Conservation (phyloP, 192 early-diverging fungal species). For the Jimgerdemannia flammicorona region DNA sequence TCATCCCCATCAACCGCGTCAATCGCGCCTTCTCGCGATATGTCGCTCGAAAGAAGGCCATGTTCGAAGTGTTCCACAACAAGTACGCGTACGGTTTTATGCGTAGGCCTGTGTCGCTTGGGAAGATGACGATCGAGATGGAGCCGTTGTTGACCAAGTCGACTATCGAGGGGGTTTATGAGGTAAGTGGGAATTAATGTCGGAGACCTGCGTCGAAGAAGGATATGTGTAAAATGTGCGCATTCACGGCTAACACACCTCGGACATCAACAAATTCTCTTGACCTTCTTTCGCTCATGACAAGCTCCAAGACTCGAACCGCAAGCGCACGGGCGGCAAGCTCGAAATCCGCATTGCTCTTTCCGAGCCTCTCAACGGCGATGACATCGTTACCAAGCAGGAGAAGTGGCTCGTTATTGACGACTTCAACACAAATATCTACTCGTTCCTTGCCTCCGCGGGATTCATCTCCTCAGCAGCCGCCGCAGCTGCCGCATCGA, state of each 20-base stretch:
- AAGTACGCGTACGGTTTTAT: constrained; percentile 49
- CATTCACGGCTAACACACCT: neutral
- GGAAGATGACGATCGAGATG: constrained; percentile 53
- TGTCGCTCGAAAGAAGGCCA: constrained; percentile 63
- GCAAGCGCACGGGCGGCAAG: constrained; percentile 62
- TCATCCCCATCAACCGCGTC: constrained; percentile 55
- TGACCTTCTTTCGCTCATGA: neutral
- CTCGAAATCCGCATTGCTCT: constrained; percentile 63
- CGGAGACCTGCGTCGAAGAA: too few species aligned
- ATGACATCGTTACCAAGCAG: constrained; percentile 52
- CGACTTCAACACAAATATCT: constrained; percentile 33
- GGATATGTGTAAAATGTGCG: too few species aligned
- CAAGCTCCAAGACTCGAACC: constrained; percentile 60
- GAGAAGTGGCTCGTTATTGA: constrained; percentile 69
- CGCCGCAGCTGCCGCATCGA: constrained; percentile 17
- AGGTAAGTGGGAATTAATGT: constrained; percentile 37
- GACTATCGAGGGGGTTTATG: constrained; percentile 61
- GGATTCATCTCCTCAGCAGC: constrained; percentile 15
- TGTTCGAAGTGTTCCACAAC: constrained; percentile 67
- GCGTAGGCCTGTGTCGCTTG: constrained; percentile 50
- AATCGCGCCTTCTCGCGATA: constrained; percentile 57
- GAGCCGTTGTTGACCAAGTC: constrained; percentile 55
- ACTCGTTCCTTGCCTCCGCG: constrained; percentile 14
- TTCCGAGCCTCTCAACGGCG: constrained; percentile 51
- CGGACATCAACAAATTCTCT: neutral